Evolutionary conservation across 768 basidiomycete species (phyloP).

Genomic region (Boletus rex-veris): DNA sequence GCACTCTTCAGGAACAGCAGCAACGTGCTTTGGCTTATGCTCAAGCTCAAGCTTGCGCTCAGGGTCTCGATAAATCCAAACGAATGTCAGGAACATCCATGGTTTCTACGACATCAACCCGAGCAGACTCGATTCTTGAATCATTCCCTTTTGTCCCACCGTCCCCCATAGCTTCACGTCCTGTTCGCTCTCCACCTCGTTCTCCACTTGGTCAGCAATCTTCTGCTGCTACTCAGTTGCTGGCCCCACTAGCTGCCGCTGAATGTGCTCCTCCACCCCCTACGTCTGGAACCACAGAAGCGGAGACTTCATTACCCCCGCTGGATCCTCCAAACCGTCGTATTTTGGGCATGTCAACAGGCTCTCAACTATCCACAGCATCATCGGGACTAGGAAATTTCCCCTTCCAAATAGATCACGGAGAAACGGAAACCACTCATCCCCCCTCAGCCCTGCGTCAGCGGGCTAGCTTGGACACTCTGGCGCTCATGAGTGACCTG

Average conservation of each 20-base stretch:
- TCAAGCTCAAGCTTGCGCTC: constrained; percentile 56
- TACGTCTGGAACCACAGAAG: constrained; percentile 21
- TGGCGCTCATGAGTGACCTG: constrained; percentile 78
- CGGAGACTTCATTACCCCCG: constrained; percentile 34
- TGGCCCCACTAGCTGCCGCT: not conserved
- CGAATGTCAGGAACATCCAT: constrained; percentile 65
- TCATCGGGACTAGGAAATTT: constrained; percentile 82
- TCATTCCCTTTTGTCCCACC: constrained; percentile 89
- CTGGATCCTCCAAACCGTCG: constrained; percentile 50
- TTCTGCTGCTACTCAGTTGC: constrained; percentile 29
- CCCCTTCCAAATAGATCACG: constrained; percentile 82
- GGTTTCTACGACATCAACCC: constrained; percentile 63
- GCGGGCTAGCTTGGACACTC: constrained; percentile 81
- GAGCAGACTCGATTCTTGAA: constrained; percentile 81
- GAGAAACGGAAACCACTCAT: constrained; percentile 35
- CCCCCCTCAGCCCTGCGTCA: constrained; percentile 45
- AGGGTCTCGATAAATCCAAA: constrained; percentile 44
- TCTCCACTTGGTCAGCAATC: constrained; percentile 67
- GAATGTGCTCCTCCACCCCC: not conserved
- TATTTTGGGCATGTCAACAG: constrained; percentile 68
- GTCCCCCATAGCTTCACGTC: constrained; percentile 82
- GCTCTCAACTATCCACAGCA: constrained; percentile 71
- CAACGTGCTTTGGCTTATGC: constrained; percentile 57
- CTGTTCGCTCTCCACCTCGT: constrained; percentile 68
- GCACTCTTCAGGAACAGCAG: constrained; percentile 62